A percentile compares a stretch with the other conserved stretches of the same genome.
Conservation (phyloP, 106 monocot species). For the Dioscorea alata region DNA sequence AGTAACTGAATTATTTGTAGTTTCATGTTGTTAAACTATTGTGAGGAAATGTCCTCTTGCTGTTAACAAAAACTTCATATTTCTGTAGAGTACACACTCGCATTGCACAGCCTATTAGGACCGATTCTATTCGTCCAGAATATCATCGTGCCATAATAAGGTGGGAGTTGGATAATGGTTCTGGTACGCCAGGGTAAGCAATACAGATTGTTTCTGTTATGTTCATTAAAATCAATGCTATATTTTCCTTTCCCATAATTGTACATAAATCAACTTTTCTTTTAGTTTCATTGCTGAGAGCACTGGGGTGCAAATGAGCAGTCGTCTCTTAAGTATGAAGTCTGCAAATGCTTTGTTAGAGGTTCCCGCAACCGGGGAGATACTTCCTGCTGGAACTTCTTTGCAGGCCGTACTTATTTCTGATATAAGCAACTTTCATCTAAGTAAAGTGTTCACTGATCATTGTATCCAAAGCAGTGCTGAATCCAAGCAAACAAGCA, state of each 20-base stretch:
- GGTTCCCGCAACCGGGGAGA: slow-evolving; percentile 47
- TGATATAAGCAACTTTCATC: slow-evolving; percentile 45
- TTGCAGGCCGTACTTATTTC: slow-evolving; percentile 73
- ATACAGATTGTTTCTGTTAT: neutral
- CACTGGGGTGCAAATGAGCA: slow-evolving; percentile 84
- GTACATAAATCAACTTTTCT: slow-evolving; percentile 3
- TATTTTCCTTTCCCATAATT: neutral
- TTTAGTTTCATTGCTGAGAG: slow-evolving; percentile 88
- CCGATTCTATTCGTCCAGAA: slow-evolving; percentile 54
- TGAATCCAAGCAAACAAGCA: slow-evolving; percentile 1
- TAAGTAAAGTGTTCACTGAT: slow-evolving; percentile 6
- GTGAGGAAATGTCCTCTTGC: too few relatives aligned
- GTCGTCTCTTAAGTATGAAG: slow-evolving; percentile 93
- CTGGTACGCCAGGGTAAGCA: slow-evolving; percentile 63
- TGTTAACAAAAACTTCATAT: neutral
- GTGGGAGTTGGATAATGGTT: slow-evolving; percentile 67
- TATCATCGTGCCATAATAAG: slow-evolving; percentile 75
- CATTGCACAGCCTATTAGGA: slow-evolving; percentile 44
- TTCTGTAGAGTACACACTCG: slow-evolving; percentile 66
- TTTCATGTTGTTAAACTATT: too few relatives aligned
- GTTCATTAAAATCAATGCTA: neutral
- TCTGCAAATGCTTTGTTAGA: slow-evolving; percentile 89
- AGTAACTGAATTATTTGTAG: too few relatives aligned
- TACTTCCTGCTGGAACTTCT: slow-evolving; percentile 62
- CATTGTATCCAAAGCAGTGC: slow-evolving; percentile 5